Evolutionary conservation across 176 grass and related monocot genomes (phyloP), one percentile per base, ranked within the genome.

Genomic region (Olyra latifolia): DNA sequence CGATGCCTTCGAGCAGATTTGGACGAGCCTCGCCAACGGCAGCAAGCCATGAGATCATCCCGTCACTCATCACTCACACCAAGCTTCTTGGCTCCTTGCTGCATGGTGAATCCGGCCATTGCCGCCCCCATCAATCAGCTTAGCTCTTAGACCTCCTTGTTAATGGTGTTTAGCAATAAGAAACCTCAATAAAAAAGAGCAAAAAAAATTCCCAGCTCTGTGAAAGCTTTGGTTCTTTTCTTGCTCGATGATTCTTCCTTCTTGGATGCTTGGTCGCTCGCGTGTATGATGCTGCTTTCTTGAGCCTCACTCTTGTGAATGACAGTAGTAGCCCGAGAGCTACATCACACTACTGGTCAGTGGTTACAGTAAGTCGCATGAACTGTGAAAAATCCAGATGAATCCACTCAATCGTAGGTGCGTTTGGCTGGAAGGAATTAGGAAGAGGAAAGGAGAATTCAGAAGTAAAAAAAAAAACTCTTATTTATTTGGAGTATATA

Each of bases 1-100:
- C 40, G 87, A 95, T 52, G 95, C 83, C 13, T 98, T 95, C 72
- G 84, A 93, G 80, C 81, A 98, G 83, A 80, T 95, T 69, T 98
- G 92, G 95, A 69, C 61, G 11, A 71, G 29, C 72, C 71, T 82
- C 11, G 28, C 77, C 62, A 1, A 35, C 32, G 32, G 6, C 44
- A 20, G 12, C 40, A 24, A 20, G 46, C 72, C 55, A 3, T 81
- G 72, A 84, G 52, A 11, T 15, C 52, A 8, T 7, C 66, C 7
- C 76, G 10, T 66, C 28, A 7, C 7, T 44, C 70, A 40, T 75
- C 79, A 30, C 42, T 16, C 67, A 16, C 22, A 25, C 43, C 69
- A 19, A 28, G 53, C 17, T 29, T n/a, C n/a, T n/a, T n/a, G 42
- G 45, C 44, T 41, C 40, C 68, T 39, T 17, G 64, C 65, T 88